Evolutionary conservation across 495 filamentous ascomycete genomes (phyloP).

Genomic region (Cladorrhinum samala): DNA sequence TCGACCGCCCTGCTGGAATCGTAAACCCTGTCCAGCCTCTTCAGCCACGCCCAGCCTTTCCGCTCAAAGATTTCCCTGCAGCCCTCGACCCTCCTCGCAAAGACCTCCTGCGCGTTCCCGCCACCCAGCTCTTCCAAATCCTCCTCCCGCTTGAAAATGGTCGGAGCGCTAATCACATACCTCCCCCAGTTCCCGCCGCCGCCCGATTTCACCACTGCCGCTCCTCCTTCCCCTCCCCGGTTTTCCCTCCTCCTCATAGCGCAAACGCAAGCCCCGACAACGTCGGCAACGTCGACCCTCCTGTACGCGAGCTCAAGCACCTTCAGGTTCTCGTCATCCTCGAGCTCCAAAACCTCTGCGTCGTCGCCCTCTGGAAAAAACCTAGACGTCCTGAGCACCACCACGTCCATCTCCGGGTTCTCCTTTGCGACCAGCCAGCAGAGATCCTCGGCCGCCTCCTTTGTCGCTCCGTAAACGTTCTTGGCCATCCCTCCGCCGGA

Average conservation of each 20-base stretch:
- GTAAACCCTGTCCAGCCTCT: slow-evolving; percentile 27
- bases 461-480: slow-evolving; percentile 30
- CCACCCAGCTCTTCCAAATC: slow-evolving; percentile 7
- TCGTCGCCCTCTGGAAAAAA: slow-evolving; percentile 31
- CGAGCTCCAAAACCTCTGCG: slow-evolving; percentile 14
- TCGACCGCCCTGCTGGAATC: slow-evolving; percentile 19
- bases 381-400: slow-evolving; percentile 23
- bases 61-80: slow-evolving; percentile 11
- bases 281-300: slow-evolving; percentile 23
- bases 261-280: slow-evolving; percentile 21
- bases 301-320: slow-evolving; percentile 27
- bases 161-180: slow-evolving; percentile 23
- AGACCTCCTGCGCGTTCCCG: slow-evolving; percentile 5
- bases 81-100: slow-evolving; percentile 2
- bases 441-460: slow-evolving; percentile 24
- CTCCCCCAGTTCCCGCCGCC: slow-evolving; percentile 8
- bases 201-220: too few species aligned
- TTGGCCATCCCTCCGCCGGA: slow-evolving; percentile 15
- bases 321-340: slow-evolving; percentile 25
- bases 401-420: slow-evolving; percentile 6
- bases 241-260: slow-evolving; percentile 12
- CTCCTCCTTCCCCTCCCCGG: background rate
- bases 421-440: slow-evolving; percentile 13
- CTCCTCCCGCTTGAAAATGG: slow-evolving; percentile 13
- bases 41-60: slow-evolving; percentile 21